Base-by-base conservation (phyloP, 306 rosid species). In the Quercus wislizeni region DNA sequence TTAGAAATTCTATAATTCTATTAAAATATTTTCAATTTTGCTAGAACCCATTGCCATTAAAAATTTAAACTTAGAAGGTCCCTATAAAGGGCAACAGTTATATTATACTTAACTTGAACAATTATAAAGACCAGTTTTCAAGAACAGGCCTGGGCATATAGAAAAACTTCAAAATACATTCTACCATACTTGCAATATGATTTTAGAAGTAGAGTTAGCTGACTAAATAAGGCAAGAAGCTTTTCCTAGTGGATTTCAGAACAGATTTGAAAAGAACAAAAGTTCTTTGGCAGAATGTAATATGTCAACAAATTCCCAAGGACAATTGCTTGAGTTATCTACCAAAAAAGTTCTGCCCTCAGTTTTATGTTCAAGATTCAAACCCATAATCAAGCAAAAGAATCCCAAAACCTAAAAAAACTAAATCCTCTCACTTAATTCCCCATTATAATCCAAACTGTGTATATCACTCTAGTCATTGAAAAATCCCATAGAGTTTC, bases 311-410 rank as follows among this genome's bases (percentile, higher is more conserved):
- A 27, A 59, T 59, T 23, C 30, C 17, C 65, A 58, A 9, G 5
- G 28, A 21, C 13, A 58, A 58, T 58, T 58, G 15, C 15, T 46
- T 46, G 17, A 46, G 54, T 38, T 38, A 38, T 38, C 43, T 38
- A 38, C 46, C 43, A 38, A 38, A 38, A 38, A 38, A 38, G 43
- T 38, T 38, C 65, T 59, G 65, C 65, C 62, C 67, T 59, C 20
- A 74, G 69, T 62, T 55, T 68, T 27, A 15, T 23, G 74, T 55
- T 13, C 74, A 28, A 62, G 62, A 78, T 55, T 74, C 27, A n/a
- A 19, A 23, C 23, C 33, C 65, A 61, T 46, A 38, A 11, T 57
- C 43, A 41, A 55, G 6, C 19, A 31, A 55, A 18, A 65, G 67
- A 79, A 59, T 61, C 20, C 38, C 25, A 73, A 78, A 33, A 71